A percentile compares a stretch with the other conserved stretches of the same genome.
Evolutionary conservation across 345 rosid species (phyloP).

Genomic region (Passiflora organensis): DNA sequence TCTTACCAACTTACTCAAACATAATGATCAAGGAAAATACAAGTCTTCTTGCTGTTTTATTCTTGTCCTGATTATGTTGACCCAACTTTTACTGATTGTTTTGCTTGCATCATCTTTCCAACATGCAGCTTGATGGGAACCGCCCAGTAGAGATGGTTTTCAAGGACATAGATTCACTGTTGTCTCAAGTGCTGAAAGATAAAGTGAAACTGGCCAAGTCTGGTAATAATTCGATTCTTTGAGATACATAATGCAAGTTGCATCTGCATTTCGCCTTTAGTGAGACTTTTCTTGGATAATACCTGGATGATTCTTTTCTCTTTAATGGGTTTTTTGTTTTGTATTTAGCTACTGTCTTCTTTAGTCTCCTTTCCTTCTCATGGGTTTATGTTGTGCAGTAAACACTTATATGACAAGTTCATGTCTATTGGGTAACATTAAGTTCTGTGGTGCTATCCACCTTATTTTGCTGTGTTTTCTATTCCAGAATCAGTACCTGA

Average conservation of each 20-base stretch:
- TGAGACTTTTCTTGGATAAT: background rate
- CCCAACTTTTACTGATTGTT: too few species aligned
- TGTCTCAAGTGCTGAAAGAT: slow-evolving; percentile 46
- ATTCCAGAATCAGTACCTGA: slow-evolving; percentile 31
- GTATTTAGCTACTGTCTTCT: too few species aligned
- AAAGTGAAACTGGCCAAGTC: slow-evolving; percentile 25
- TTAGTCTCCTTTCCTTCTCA: too few species aligned
- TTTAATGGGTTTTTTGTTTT: too few species aligned
- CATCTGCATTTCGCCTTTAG: background rate
- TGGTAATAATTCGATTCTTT: slow-evolving; percentile 38
- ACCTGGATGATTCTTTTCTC: background rate
- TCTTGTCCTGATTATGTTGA: too few species aligned
- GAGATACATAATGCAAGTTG: slow-evolving; percentile 6
- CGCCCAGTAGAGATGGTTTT: slow-evolving; percentile 64
- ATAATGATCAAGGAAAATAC: slow-evolving; percentile 53
- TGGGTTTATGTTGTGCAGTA: too few species aligned
- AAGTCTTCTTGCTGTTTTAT: background rate
- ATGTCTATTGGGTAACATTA: background rate
- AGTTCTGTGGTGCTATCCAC: slow-evolving; percentile 9
- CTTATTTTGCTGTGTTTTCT: slow-evolving; percentile 10
- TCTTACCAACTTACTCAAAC: slow-evolving; percentile 52
- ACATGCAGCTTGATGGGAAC: slow-evolving; percentile 71
- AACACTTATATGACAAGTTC: too few species aligned
- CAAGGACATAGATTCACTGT: slow-evolving; percentile 49
- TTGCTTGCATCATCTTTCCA: background rate